Conservation (phyloP, 768 basidiomycete genomes). For the Xerocomellus chrysenteron region DNA sequence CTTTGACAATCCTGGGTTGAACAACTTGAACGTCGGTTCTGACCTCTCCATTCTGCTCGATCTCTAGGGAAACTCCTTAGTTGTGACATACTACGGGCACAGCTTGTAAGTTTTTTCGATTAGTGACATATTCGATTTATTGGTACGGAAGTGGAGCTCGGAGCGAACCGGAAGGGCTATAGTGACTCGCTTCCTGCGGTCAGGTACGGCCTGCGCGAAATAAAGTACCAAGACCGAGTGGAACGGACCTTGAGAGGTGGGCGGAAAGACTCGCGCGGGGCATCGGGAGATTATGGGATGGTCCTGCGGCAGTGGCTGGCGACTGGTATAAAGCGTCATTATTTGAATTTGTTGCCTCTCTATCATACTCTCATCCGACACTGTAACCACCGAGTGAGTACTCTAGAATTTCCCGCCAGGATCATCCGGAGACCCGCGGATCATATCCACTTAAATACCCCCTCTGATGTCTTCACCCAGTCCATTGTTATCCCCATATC, state of each 20-base stretch:
- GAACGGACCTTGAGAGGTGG: not conserved
- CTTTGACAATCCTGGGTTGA: not conserved
- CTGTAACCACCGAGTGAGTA: conserved; percentile 19
- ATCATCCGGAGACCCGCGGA: conserved; percentile 23
- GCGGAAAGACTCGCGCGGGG: conserved; percentile 23
- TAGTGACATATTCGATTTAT: not conserved
- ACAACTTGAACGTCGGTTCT: not conserved
- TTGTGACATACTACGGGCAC: not conserved
- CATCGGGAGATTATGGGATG: conserved; percentile 36
- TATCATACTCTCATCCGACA: not conserved
- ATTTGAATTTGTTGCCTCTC: conserved; percentile 3
- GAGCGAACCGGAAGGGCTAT: conserved; percentile 14
- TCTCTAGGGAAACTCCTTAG: not conserved
- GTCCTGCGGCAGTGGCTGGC: conserved; percentile 18
- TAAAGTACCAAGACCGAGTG: not conserved
- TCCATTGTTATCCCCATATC: not conserved
- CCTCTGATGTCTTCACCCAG: not conserved
- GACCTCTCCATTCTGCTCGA: not conserved
- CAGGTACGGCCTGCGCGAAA: not conserved
- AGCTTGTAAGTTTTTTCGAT: too few relatives aligned
- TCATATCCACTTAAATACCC: conserved; percentile 21
- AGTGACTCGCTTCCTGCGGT: not conserved
- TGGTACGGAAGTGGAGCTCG: conserved; percentile 9
- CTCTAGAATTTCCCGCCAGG: conserved; percentile 1
- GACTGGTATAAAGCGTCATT: conserved; percentile 28